A percentile compares a stretch with the other conserved stretches of the same genome.
Evolutionary conservation across 352 stramenopile species (phyloP).

Genomic region (Phytophthora macrochlamydospora): DNA sequence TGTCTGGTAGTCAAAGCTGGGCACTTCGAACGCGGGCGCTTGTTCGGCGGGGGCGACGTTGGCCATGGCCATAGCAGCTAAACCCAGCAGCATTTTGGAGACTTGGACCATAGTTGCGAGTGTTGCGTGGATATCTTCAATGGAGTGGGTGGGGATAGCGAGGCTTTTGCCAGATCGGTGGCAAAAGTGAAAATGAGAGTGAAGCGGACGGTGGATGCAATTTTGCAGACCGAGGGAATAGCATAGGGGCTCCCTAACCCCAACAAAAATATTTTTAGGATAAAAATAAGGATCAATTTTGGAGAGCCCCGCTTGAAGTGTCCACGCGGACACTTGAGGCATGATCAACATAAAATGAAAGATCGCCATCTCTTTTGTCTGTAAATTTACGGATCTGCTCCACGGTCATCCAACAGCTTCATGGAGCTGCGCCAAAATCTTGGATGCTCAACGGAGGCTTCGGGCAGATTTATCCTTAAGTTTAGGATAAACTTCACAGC

Average conservation of each 20-base stretch:
- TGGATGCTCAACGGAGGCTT: no score
- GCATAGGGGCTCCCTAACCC: background rate
- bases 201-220: slow-evolving; percentile 6
- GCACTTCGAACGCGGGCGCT: slow-evolving; percentile 50
- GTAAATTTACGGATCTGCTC: no score
- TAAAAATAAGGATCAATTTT: no score
- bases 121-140: background rate
- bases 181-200: slow-evolving; percentile 24
- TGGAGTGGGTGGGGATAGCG: background rate
- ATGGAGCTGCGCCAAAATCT: no score
- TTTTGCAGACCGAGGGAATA: background rate
- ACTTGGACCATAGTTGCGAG: slow-evolving; percentile 27
- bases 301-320: background rate
- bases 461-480: no score
- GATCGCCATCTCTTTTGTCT: no score
- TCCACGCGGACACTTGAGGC: background rate
- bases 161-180: slow-evolving; percentile 1
- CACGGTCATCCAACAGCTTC: no score
- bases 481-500: no score
- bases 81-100: slow-evolving; percentile 25
- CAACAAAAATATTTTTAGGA: no score
- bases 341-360: no score
- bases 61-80: slow-evolving; percentile 18
- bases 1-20: slow-evolving; percentile 59
- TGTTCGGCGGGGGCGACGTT: slow-evolving; percentile 22